A percentile compares a stretch with the other conserved stretches of the same genome.
These are phyloP conservation scores for Cruciata laevipes DNA, from an alignment of 257 asterid species.

Conservation along the genomic window DNA sequence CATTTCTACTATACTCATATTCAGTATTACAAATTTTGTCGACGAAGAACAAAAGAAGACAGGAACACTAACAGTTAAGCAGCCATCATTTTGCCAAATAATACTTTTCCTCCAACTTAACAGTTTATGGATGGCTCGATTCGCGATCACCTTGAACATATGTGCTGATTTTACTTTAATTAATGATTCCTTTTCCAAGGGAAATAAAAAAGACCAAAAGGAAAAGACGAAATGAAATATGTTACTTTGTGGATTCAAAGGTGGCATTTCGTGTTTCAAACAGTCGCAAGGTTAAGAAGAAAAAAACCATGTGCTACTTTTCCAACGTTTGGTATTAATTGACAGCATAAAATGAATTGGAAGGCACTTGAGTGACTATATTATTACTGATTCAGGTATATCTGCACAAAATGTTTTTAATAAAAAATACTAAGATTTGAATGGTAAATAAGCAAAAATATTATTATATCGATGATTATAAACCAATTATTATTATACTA, in stretches of 20 bases:
- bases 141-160: background rate
- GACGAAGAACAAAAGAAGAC: background rate
- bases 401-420: too few species aligned
- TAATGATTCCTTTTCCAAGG: background rate
- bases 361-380: background rate
- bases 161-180: background rate
- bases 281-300: background rate
- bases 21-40: background rate
- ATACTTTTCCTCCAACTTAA: background rate
- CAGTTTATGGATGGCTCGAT: background rate
- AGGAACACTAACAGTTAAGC: background rate
- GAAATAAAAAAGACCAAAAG: background rate
- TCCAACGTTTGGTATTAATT: too few species aligned
- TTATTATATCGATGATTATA: too few species aligned
- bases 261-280: background rate
- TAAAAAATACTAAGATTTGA: too few species aligned
- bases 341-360: background rate
- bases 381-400: too few species aligned
- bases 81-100: constrained; percentile 2
- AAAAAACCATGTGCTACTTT: background rate
- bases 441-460: too few species aligned
- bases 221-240: background rate
- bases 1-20: too few species aligned
- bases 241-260: background rate
- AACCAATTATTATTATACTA: too few species aligned